Evolutionary conservation across 1,139 yeast species (phyloP).

Genomic region (Diutina scorzettiae): DNA sequence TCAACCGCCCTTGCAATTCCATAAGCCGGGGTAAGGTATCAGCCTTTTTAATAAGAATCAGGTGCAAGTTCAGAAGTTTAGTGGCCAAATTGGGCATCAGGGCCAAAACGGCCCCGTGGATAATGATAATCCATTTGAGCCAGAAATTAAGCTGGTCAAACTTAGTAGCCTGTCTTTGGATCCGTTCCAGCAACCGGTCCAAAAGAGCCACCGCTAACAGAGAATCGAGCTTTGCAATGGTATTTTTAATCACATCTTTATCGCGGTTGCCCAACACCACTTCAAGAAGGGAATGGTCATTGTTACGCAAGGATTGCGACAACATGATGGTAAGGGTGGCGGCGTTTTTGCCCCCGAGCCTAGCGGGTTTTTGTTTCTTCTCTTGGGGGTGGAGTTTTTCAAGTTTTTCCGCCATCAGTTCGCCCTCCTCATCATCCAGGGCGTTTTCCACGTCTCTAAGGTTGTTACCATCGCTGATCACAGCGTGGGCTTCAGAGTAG

Average conservation of each 20-base stretch:
- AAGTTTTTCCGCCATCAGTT: slow-evolving; percentile 52
- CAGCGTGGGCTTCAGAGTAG: slow-evolving; percentile 62
- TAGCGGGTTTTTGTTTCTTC: slow-evolving; percentile 13
- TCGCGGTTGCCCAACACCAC: slow-evolving; percentile 71
- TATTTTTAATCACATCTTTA: slow-evolving; percentile 57
- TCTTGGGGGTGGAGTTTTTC: slow-evolving; percentile 19
- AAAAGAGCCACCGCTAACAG: slow-evolving; percentile 61
- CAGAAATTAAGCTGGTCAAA: slow-evolving; percentile 73
- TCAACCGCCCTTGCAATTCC: slow-evolving; percentile 74
- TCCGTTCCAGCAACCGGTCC: slow-evolving; percentile 76
- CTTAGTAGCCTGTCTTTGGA: slow-evolving; percentile 51
- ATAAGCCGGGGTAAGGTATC: slow-evolving; percentile 66
- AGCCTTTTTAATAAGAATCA: slow-evolving; percentile 65
- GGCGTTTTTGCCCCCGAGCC: slow-evolving; percentile 30
- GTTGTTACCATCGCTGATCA: slow-evolving; percentile 54
- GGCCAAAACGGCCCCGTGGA: slow-evolving; percentile 74
- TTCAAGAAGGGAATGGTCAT: slow-evolving; percentile 64
- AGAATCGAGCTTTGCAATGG: slow-evolving; percentile 62
- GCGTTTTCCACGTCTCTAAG: slow-evolving; percentile 34
- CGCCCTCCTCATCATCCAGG: slow-evolving; percentile 32
- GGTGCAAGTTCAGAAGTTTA: slow-evolving; percentile 64
- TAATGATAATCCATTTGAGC: slow-evolving; percentile 87
- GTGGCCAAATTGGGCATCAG: slow-evolving; percentile 58
- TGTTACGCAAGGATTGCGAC: slow-evolving; percentile 60
- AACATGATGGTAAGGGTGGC: slow-evolving; percentile 57